Evolutionary conservation across 768 basidiomycete species (phyloP).

Genomic region (Leucocoprinus leucothites): DNA sequence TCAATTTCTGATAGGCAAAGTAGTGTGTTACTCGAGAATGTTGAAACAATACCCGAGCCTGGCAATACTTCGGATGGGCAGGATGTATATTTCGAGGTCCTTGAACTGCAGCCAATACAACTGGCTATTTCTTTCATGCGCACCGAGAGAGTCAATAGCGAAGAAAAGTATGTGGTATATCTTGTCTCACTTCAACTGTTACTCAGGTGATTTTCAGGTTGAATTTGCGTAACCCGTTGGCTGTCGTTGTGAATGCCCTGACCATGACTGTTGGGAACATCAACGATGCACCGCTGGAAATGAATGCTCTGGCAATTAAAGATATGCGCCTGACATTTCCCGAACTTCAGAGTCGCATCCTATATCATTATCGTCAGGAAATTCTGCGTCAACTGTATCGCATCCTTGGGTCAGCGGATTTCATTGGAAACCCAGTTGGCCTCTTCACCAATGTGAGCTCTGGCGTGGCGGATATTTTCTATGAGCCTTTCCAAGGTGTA

Average conservation of each 20-base stretch:
- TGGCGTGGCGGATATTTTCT: conserved; percentile 97
- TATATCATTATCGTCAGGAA: conserved; percentile 92
- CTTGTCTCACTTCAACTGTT: conserved; percentile 4
- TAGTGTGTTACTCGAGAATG: conserved; percentile 67
- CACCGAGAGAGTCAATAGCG: conserved; percentile 88
- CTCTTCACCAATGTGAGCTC: conserved; percentile 98
- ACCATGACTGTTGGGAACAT: conserved; percentile 98
- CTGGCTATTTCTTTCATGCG: conserved; percentile 96
- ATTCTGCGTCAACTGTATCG: conserved; percentile 92
- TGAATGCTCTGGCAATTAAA: conserved; percentile 92
- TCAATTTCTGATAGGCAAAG: conserved; percentile 6
- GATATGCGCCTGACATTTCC: conserved; percentile 88
- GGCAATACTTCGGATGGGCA: conserved; percentile 59
- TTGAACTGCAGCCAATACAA: conserved; percentile 92
- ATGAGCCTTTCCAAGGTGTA: conserved; percentile 95
- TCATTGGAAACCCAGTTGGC: conserved; percentile 94
- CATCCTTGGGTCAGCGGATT: conserved; percentile 96
- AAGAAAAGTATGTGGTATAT: conserved; percentile 70
- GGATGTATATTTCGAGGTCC: conserved; percentile 92
- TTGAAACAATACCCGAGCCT: conserved; percentile 72
- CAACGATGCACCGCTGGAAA: conserved; percentile 90
- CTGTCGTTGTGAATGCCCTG: conserved; percentile 89
- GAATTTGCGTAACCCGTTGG: conserved; percentile 84
- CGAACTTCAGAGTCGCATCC: conserved; percentile 79
- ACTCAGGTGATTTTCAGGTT: conserved; percentile 41